phyloP scores from a whole-genome alignment of 352 stramenopile species.

The Globisporangium recalcitrans region DNA sequence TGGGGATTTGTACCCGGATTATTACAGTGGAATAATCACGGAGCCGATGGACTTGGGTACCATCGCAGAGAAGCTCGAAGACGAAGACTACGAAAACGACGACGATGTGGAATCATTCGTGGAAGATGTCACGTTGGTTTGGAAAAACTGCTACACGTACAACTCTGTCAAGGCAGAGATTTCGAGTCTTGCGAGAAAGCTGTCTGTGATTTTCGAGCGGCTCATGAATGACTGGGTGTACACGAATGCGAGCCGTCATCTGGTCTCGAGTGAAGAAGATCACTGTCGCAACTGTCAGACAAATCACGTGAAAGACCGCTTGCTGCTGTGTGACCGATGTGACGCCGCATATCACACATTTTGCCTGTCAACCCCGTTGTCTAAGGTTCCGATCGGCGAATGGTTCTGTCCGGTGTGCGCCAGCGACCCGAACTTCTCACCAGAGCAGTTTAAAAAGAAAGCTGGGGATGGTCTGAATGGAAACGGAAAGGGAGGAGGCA shows the following conservation, averaged over 20 bases:
- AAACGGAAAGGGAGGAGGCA: slow-evolving; percentile 11
- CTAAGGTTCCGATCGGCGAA: slow-evolving; percentile 51
- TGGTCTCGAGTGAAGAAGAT: slow-evolving; percentile 71
- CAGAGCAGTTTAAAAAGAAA: slow-evolving; percentile 51
- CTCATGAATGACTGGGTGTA: slow-evolving; percentile 82
- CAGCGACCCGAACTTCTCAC: slow-evolving; percentile 44
- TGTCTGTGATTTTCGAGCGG: slow-evolving; percentile 72
- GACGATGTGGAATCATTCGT: slow-evolving; percentile 76
- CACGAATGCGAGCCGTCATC: slow-evolving; percentile 37
- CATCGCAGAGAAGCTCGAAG: slow-evolving; percentile 78
- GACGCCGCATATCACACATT: slow-evolving; percentile 84
- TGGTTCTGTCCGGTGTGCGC: slow-evolving; percentile 77
- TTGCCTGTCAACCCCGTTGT: slow-evolving; percentile 56
- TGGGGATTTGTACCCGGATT: slow-evolving; percentile 78
- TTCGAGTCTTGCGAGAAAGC: slow-evolving; percentile 64
- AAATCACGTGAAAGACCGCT: slow-evolving; percentile 53
- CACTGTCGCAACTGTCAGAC: slow-evolving; percentile 72
- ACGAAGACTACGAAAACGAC: slow-evolving; percentile 83
- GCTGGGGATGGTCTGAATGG: slow-evolving; percentile 18
- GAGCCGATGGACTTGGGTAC: slow-evolving; percentile 82
- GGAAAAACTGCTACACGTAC: slow-evolving; percentile 85
- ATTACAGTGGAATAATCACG: slow-evolving; percentile 66
- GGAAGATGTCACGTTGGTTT: slow-evolving; percentile 76
- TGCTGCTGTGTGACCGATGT: slow-evolving; percentile 77
- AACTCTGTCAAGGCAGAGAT: slow-evolving; percentile 83